Conservation (phyloP, 331 rosid genomes). For the Erythrophleum ivorense region DNA sequence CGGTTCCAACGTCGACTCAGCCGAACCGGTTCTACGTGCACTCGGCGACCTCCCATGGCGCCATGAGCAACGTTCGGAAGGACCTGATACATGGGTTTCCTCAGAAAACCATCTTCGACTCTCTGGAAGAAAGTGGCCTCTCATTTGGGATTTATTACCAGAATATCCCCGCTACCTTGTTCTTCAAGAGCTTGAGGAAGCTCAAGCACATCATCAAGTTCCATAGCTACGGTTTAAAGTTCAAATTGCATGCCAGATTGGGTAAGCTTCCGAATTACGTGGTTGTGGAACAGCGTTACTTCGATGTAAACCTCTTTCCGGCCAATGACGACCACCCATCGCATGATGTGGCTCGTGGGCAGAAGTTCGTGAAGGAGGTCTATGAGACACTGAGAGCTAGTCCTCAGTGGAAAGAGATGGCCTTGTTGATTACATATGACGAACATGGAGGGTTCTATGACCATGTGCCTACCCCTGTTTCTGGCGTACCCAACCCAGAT, state of each 20-base stretch:
- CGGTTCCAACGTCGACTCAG: slow-evolving; percentile 87
- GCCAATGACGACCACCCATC: slow-evolving; percentile 99
- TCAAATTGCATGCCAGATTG: slow-evolving; percentile 63
- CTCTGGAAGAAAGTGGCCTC: slow-evolving; percentile 71
- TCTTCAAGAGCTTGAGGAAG: slow-evolving; percentile 75
- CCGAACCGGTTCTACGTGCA: slow-evolving; percentile 93
- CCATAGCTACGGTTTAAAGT: slow-evolving; percentile 64
- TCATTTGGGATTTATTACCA: slow-evolving; percentile 84
- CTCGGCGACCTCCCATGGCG: slow-evolving; percentile 95
- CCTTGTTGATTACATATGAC: slow-evolving; percentile 84
- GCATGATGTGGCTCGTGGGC: slow-evolving; percentile 88
- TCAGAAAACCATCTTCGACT: slow-evolving; percentile 81
- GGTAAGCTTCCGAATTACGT: slow-evolving; percentile 90
- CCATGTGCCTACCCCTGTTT: slow-evolving; percentile 89
- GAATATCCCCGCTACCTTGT: slow-evolving; percentile 86
- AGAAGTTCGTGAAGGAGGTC: slow-evolving; percentile 88
- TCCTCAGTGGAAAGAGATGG: slow-evolving; percentile 98
- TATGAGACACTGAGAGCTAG: slow-evolving; percentile 82
- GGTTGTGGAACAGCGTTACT: slow-evolving; percentile 88
- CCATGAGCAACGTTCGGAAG: slow-evolving; percentile 82
- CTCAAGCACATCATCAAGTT: slow-evolving; percentile 60
- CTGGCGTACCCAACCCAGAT: slow-evolving; percentile 89
- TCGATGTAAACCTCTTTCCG: slow-evolving; percentile 64
- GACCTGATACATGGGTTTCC: slow-evolving; percentile 89
- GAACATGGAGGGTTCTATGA: slow-evolving; percentile 98